Conservation (phyloP, 176 grass and related monocot species). For the Canna indica region DNA sequence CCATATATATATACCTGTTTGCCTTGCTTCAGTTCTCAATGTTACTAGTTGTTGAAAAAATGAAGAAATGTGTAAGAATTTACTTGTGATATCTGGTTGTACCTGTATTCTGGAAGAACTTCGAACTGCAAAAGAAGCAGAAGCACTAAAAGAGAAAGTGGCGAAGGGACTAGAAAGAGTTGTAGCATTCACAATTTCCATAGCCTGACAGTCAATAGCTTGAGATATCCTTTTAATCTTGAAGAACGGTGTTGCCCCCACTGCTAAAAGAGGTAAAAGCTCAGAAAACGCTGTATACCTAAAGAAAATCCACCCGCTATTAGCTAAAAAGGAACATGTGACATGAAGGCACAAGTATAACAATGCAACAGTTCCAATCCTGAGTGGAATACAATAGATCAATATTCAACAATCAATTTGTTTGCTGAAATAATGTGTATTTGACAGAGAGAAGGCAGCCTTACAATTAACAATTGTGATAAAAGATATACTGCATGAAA, state of each 20-base stretch:
- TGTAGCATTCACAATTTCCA: constrained; percentile 61
- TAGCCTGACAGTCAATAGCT: constrained; percentile 47
- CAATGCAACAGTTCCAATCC: not conserved
- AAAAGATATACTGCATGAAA: not conserved
- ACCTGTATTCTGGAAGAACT: constrained; percentile 86
- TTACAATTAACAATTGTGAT: not conserved
- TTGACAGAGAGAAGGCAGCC: not conserved
- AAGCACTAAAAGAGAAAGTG: constrained; percentile 76
- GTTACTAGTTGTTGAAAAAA: constrained; percentile 12
- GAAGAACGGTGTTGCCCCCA: constrained; percentile 54
- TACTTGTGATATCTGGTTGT: not conserved
- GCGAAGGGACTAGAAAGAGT: constrained; percentile 66
- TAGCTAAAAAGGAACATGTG: constrained; percentile 11
- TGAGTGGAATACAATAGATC: not conserved
- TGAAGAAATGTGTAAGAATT: not conserved
- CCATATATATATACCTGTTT: not conserved
- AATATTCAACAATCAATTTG: not conserved
- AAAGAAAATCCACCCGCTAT: constrained; percentile 17
- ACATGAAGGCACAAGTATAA: not conserved
- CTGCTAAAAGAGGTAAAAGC: constrained; percentile 70
- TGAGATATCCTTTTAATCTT: constrained; percentile 89
- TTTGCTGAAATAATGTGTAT: not conserved
- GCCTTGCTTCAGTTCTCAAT: not conserved
- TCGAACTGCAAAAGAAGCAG: constrained; percentile 72
- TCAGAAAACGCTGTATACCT: constrained; percentile 94